Conservation (phyloP, 768 basidiomycete genomes). For the Trametes maxima region DNA sequence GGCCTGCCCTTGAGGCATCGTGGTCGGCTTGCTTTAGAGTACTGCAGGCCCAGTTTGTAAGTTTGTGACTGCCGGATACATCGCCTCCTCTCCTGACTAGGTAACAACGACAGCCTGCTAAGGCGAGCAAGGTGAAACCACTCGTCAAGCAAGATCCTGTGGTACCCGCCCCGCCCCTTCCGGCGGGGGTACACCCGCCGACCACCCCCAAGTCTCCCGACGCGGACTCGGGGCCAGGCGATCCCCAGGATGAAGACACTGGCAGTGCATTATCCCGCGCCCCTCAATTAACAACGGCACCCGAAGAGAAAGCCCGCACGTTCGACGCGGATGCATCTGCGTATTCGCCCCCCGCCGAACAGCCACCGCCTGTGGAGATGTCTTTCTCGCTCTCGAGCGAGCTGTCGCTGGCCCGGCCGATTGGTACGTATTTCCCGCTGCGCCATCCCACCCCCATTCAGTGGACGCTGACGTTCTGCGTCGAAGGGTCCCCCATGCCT, state of each 20-base stretch:
- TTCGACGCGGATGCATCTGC: conserved; percentile 10
- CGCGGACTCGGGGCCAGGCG: background rate
- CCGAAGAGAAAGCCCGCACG: conserved; percentile 2
- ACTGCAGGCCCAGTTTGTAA: conserved; percentile 37
- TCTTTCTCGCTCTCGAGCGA: conserved; percentile 12
- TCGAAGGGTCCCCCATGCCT: conserved; percentile 3
- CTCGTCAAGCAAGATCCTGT: background rate
- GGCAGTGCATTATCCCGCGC: conserved; percentile 17
- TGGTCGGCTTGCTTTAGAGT: conserved; percentile 34
- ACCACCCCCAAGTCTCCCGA: background rate
- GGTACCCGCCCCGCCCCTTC: background rate
- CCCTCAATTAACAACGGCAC: background rate
- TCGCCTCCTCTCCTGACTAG: background rate
- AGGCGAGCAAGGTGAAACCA: background rate
- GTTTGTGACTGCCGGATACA: conserved; percentile 8
- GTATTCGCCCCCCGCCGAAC: background rate
- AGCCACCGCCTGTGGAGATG: background rate
- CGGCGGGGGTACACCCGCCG: background rate
- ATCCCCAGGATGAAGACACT: conserved; percentile 25
- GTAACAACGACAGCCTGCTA: background rate
- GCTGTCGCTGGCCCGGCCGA: conserved; percentile 3
- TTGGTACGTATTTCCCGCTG: background rate
- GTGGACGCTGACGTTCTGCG: background rate
- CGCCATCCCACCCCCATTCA: background rate
- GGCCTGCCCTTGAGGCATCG: conserved; percentile 38